Evolutionary conservation across 2,329 filamentous ascomycete species (phyloP), one percentile per base, ranked within the genome.

Genomic region (Dissoconium aciculare): DNA sequence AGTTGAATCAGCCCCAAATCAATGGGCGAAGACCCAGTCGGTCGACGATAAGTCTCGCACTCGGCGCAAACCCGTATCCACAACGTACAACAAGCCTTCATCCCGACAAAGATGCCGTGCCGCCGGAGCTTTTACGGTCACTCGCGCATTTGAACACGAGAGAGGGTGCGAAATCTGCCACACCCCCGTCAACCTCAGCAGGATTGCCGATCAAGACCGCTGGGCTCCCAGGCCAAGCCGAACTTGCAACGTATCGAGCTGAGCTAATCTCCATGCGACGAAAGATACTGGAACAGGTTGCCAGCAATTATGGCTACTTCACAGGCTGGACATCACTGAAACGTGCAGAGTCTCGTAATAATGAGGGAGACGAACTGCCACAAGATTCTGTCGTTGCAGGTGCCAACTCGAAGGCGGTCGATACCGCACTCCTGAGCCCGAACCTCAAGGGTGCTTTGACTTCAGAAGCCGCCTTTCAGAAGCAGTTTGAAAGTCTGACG

Each of bases 181-280:
- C 36, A 17, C 40, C 42, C 11, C 39, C 39, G 3, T 35, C 37
- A 13, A 41, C 36, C 15, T 33, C 44, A 13, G 39, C 34, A 9
- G 19, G 29, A 2, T 41, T 42, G 3, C 27, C 16, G 4, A 24
- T 28, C 11, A 37, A 39, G 14, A 27, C 31, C 3, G 33, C 28
- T 11, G 45, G 42, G 11, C 36, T 50, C 10, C 50, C 54, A 16
- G 50, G 87, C 0, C 60, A 85, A 1, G 79, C 91, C 49, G 79
- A 91, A 32, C 62, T 95, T 14, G 81, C 85, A 19, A 80, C 81
- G 26, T 73, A 74, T 37, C 69, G 87, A 45, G 87, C 82, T 4
- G 83, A 93, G 47, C 64, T 95, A 2, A 78, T 83, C 37, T 62
- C 81, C 33, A 59, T 93, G 24, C 85, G 83, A 5, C 68, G 87